phyloP scores from a whole-genome alignment of 345 rosid genomes.

The Ailanthus altissimus region DNA sequence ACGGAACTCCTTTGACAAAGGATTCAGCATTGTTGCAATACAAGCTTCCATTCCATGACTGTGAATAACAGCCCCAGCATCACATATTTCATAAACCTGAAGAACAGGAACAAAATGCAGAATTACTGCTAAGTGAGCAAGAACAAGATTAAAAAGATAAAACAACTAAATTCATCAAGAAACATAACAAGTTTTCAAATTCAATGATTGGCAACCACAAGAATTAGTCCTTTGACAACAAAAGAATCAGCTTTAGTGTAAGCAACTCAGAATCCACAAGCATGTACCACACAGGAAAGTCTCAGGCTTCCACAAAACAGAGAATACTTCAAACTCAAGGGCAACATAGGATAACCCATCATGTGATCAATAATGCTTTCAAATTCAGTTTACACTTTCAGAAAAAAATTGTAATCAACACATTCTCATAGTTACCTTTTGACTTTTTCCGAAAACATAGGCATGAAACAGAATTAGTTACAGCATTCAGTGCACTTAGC shows the following conservation, averaged over 20 bases:
- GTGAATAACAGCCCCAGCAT: slow-evolving; percentile 52
- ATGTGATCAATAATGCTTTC: neutral
- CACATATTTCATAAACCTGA: slow-evolving; percentile 42
- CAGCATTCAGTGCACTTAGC: no score
- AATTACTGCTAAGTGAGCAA: neutral
- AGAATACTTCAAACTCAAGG: neutral
- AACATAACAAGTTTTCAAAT: neutral
- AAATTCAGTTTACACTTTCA: neutral
- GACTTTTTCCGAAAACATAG: no score
- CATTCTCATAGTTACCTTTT: no score
- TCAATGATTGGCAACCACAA: slow-evolving; percentile 1
- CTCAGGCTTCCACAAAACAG: neutral
- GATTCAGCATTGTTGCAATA: slow-evolving; percentile 48
- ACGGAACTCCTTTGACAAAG: slow-evolving; percentile 40
- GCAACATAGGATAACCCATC: neutral
- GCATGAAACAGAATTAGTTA: no score
- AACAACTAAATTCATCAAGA: neutral
- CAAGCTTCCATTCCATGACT: slow-evolving; percentile 53
- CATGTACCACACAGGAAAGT: neutral
- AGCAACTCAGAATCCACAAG: neutral
- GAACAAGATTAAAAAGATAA: neutral
- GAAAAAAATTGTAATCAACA: no score
- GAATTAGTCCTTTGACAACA: neutral
- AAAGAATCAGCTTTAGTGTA: neutral
- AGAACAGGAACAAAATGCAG: neutral